phyloP scores from a whole-genome alignment of 164 flowering plant genomes.

The Brasenia schreberi region DNA sequence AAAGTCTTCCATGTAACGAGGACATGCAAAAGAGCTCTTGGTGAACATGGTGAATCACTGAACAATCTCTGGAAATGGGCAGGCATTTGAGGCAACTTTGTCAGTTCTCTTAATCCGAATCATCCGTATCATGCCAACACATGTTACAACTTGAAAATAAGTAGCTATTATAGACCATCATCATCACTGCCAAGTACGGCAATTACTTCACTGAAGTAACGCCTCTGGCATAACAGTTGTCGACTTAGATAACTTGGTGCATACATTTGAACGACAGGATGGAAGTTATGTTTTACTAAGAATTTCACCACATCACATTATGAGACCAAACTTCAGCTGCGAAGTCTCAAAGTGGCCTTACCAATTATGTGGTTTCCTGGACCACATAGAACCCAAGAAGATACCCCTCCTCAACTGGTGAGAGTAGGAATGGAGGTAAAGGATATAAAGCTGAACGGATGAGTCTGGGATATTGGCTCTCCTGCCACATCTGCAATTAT shows the following conservation, averaged over 20 bases:
- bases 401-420: conserved; percentile 72
- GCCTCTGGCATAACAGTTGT: neutral
- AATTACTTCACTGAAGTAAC: too few relatives aligned
- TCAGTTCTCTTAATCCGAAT: neutral
- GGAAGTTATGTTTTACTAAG: conserved; percentile 13
- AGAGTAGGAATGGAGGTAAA: conserved; percentile 48
- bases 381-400: conserved; percentile 58
- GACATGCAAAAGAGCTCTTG: neutral
- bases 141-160: neutral
- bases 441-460: neutral
- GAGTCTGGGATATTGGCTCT: neutral
- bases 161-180: neutral
- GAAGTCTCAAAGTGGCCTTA: conserved; percentile 88
- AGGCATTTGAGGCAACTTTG: neutral
- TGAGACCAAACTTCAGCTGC: conserved; percentile 29
- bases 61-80: neutral
- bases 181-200: neutral
- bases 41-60: neutral
- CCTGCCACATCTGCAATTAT: conserved; percentile 95
- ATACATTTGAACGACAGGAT: neutral
- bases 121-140: neutral
- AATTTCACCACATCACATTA: conserved; percentile 31
- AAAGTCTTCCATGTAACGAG: neutral
- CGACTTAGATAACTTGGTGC: neutral
- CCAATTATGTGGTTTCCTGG: conserved; percentile 81